Evolutionary conservation across 1,139 yeast species (phyloP).

Genomic region (Kurtzmaniella quercitrusa): DNA sequence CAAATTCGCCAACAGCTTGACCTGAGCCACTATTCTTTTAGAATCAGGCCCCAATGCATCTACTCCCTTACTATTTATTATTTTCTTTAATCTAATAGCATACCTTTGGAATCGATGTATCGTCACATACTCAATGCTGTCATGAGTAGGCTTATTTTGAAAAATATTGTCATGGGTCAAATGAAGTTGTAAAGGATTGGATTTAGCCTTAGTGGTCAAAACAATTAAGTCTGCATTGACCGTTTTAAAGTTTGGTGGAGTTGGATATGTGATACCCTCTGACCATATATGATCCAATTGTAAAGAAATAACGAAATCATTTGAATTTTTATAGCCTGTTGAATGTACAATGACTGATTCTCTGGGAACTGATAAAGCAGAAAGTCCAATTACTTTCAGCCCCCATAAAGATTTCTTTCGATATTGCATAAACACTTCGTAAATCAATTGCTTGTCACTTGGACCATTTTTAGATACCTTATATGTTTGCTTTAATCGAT

Average conservation of each 20-base stretch:
- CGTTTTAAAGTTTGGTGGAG: conserved; percentile 27
- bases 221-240: conserved; percentile 29
- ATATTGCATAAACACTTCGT: conserved; percentile 31
- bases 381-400: conserved; percentile 29
- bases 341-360: neutral
- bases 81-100: conserved; percentile 25
- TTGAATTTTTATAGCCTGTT: neutral
- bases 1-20: conserved; percentile 25
- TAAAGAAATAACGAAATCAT: conserved; percentile 19
- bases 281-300: conserved; percentile 22
- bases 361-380: conserved; percentile 31
- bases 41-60: conserved; percentile 10
- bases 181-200: conserved; percentile 33
- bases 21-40: neutral
- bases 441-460: conserved; percentile 8
- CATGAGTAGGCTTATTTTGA: conserved; percentile 28
- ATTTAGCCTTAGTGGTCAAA: conserved; percentile 28
- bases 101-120: conserved; percentile 29
- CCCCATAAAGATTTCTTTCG: conserved; percentile 31
- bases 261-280: conserved; percentile 12
- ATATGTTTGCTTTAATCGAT: neutral
- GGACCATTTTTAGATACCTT: neutral
- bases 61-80: conserved; percentile 23
- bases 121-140: conserved; percentile 29
- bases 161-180: conserved; percentile 34